These are phyloP conservation scores for Ogataea wickerhamii DNA, from an alignment of 805 yeast genomes.

Conservation along the genomic window DNA sequence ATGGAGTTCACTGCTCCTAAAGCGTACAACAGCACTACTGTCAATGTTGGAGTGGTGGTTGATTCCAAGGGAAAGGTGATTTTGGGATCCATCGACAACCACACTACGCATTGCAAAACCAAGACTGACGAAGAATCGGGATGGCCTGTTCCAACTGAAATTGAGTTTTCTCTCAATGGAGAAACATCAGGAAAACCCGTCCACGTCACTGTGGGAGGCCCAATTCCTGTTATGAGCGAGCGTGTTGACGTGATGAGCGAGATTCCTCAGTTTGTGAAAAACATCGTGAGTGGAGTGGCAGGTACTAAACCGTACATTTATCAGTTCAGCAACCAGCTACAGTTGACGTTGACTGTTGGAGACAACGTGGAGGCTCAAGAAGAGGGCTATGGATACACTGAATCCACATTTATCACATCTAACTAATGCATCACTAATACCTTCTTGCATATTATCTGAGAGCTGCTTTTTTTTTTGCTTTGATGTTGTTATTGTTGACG, in stretches of 20 bases:
- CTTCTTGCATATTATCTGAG: constrained; percentile 1
- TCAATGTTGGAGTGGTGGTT: constrained; percentile 73
- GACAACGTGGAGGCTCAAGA: constrained; percentile 45
- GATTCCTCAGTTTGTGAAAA: constrained; percentile 90
- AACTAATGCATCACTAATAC: constrained; percentile 9
- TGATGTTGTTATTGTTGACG: not conserved
- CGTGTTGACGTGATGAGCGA: constrained; percentile 98
- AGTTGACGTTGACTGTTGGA: constrained; percentile 33
- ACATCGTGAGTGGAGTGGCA: constrained; percentile 88
- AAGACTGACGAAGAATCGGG: constrained; percentile 75
- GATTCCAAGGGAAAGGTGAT: constrained; percentile 57
- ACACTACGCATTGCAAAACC: constrained; percentile 53
- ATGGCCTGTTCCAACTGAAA: constrained; percentile 80
- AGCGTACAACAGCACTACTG: constrained; percentile 79
- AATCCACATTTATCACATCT: constrained; percentile 71
- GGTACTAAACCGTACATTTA: constrained; percentile 97
- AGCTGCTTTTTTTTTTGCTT: constrained; percentile 1
- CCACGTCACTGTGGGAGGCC: constrained; percentile 55
- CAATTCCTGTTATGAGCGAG: constrained; percentile 62
- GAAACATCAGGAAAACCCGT: constrained; percentile 23
- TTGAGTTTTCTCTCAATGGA: constrained; percentile 49
- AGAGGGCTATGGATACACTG: constrained; percentile 66
- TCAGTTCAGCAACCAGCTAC: constrained; percentile 72
- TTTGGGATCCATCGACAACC: constrained; percentile 63
- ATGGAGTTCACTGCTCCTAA: constrained; percentile 97